These are phyloP conservation scores for Jatropha podagrica DNA, from an alignment of 441 rosid species.

Conservation along the genomic window DNA sequence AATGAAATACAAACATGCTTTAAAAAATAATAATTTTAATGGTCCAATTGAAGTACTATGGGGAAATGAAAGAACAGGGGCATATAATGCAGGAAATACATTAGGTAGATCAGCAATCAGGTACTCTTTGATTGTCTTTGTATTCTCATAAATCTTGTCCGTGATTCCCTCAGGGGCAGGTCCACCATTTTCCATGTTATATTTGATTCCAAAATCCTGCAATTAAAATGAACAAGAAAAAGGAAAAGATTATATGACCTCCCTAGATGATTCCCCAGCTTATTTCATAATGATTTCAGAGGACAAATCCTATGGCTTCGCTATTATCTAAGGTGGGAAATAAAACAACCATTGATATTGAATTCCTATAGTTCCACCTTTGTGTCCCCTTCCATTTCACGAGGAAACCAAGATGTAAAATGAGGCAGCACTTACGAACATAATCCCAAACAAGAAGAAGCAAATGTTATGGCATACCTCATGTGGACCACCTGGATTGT, in stretches of 20 bases:
- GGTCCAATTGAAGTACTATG: neutral
- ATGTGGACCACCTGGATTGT: conserved; percentile 98
- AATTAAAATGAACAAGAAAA: conserved; percentile 9
- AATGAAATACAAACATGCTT: conserved; percentile 7
- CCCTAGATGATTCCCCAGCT: neutral
- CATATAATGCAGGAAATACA: conserved; percentile 44
- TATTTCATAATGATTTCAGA: neutral
- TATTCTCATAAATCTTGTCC: conserved; percentile 90
- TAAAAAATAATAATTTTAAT: neutral
- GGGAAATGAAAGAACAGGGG: conserved; percentile 15
- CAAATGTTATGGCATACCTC: conserved; percentile 50
- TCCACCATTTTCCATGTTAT: conserved; percentile 99
- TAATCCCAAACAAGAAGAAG: neutral
- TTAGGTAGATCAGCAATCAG: conserved; percentile 72
- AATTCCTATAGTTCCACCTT: neutral
- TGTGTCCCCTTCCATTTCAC: conserved; percentile 9
- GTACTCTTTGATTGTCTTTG: conserved; percentile 86
- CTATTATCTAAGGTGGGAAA: neutral
- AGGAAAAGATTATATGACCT: neutral
- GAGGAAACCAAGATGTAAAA: neutral
- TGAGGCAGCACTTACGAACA: neutral
- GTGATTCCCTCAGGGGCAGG: conserved; percentile 99
- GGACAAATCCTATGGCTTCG: neutral
- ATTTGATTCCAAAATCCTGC: conserved; percentile 99
- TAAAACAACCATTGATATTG: neutral